phyloP scores from a whole-genome alignment of 805 yeast genomes.

The Metschnikowia cubensis region DNA sequence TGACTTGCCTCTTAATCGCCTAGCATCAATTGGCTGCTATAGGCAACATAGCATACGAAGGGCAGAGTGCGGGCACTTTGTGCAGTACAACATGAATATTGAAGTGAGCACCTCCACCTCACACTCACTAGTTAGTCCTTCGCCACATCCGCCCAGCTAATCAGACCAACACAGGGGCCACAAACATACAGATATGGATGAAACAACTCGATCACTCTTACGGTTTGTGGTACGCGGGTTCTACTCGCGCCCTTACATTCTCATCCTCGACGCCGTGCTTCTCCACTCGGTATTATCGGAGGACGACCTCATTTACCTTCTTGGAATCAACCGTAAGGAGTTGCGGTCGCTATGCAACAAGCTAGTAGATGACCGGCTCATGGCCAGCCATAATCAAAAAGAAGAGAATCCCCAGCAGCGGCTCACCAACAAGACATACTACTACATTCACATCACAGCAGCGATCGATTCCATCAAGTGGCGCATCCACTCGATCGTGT shows the following conservation, averaged over 20 bases:
- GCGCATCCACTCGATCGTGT: constrained; percentile 88
- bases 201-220: constrained; percentile 50
- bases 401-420: constrained; percentile 57
- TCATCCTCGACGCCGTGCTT: constrained; percentile 81
- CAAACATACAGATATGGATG: constrained; percentile 29
- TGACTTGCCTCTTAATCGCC: background rate
- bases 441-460: constrained; percentile 83
- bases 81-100: constrained; percentile 1
- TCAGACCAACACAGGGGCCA: background rate
- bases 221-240: constrained; percentile 84
- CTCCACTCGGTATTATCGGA: constrained; percentile 88
- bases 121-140: background rate
- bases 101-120: background rate
- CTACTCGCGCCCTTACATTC: constrained; percentile 76
- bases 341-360: constrained; percentile 77
- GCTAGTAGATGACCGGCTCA: constrained; percentile 77
- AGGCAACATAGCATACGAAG: background rate
- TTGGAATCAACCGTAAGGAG: constrained; percentile 84
- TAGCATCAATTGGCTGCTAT: background rate
- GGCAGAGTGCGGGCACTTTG: background rate
- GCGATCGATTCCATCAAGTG: constrained; percentile 95
- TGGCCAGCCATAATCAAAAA: constrained; percentile 68
- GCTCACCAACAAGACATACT: constrained; percentile 72
- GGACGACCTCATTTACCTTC: constrained; percentile 77
- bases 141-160: background rate